Evolutionary conservation across 805 yeast genomes (phyloP).

Genomic region (Cyberlindnera xylosilytica): DNA sequence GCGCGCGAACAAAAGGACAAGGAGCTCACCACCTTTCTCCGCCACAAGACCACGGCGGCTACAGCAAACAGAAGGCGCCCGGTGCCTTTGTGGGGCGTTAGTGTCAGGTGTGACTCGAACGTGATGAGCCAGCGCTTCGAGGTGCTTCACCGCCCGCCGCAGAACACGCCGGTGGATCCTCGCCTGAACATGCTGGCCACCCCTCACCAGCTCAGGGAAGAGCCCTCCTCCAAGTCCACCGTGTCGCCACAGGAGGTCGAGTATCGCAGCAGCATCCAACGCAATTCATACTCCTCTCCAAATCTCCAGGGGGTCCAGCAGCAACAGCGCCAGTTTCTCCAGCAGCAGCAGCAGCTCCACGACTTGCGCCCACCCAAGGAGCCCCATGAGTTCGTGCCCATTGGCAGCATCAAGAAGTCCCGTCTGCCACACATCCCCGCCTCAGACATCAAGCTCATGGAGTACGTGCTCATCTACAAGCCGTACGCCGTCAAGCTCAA

Average conservation of each 20-base stretch:
- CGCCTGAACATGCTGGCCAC: not conserved
- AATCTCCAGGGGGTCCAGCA: no score
- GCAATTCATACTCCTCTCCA: no score
- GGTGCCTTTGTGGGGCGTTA: no score
- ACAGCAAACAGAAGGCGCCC: no score
- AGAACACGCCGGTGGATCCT: constrained; percentile 11
- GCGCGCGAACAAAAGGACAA: no score
- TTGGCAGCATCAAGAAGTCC: no score
- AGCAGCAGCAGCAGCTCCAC: not conserved
- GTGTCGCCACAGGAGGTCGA: not conserved
- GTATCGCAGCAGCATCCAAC: not conserved
- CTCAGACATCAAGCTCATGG: not conserved
- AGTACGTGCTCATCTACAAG: not conserved
- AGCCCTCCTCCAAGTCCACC: not conserved
- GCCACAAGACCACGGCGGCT: no score
- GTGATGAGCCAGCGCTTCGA: not conserved
- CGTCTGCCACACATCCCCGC: not conserved
- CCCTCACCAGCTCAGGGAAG: not conserved
- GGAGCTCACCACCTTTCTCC: no score
- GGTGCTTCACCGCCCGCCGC: constrained; percentile 5
- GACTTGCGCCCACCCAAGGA: no score
- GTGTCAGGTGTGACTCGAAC: no score
- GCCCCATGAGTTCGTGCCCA: no score
- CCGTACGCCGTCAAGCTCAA: not conserved
- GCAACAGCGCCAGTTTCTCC: not conserved